A percentile compares a stretch with the other conserved stretches of the same genome.
phyloP scores from a whole-genome alignment of 345 rosid genomes.

The Sonneratia alba region DNA sequence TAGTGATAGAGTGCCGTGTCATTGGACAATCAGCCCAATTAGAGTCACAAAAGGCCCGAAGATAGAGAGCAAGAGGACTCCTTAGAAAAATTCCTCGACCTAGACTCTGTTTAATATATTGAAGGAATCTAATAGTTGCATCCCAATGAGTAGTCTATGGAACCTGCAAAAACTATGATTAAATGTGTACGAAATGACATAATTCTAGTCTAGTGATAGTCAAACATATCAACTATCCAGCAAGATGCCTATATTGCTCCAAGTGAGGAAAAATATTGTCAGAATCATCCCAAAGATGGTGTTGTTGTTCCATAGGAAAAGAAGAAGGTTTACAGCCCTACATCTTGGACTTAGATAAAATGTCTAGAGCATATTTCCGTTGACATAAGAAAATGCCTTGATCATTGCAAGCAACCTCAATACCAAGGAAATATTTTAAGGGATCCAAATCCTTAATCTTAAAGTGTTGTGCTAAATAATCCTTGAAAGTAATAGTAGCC shows the following conservation, averaged over 20 bases:
- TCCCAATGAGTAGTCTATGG: neutral
- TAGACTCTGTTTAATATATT: neutral
- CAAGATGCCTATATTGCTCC: fast-evolving
- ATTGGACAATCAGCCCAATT: neutral
- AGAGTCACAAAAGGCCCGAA: neutral
- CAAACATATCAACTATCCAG: neutral
- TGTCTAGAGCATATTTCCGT: neutral
- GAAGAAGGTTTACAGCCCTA: neutral
- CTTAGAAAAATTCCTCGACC: neutral
- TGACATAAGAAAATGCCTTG: neutral
- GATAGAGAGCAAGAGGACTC: neutral
- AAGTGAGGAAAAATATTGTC: fast-evolving
- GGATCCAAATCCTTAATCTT: too few species aligned
- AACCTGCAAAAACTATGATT: neutral
- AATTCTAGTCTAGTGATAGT: neutral
- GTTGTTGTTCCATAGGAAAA: neutral
- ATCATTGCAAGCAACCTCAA: neutral
- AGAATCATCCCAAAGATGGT: neutral
- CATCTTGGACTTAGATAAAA: neutral
- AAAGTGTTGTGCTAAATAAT: too few species aligned
- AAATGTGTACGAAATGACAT: neutral
- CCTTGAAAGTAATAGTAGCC: too few species aligned
- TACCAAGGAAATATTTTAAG: too few species aligned
- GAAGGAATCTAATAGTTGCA: neutral
- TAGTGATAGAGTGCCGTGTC: fast-evolving